Percentiles rank a stretch among this genome's conserved stretches.
Conservation (phyloP, 768 basidiomycete genomes). For the Candolleomyces efflorescens region DNA sequence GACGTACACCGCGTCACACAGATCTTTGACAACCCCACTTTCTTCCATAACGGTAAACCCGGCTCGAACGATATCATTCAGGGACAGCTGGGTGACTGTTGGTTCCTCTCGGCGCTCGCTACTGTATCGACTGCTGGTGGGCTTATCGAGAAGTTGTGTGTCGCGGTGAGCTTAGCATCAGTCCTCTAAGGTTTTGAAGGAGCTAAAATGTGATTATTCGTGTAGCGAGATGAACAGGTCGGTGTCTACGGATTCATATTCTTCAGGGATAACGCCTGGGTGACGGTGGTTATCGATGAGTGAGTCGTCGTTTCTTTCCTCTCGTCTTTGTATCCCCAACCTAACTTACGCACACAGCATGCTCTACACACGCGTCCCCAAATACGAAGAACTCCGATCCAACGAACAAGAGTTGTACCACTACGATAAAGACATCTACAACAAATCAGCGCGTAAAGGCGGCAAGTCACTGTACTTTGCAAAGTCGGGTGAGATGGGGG, state of each 20-base stretch:
- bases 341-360: slow-evolving; percentile 15
- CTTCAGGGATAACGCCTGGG: slow-evolving; percentile 48
- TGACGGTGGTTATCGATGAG: slow-evolving; percentile 55
- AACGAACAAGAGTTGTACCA: slow-evolving; percentile 45
- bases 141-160: slow-evolving; percentile 43
- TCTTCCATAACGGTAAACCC: slow-evolving; percentile 40
- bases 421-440: slow-evolving; percentile 44
- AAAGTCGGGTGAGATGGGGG: slow-evolving; percentile 40
- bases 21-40: slow-evolving; percentile 50
- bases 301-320: slow-evolving; percentile 19
- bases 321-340: neutral
- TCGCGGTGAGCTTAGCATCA: slow-evolving; percentile 23
- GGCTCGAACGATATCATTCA: slow-evolving; percentile 47
- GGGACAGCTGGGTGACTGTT: slow-evolving; percentile 51
- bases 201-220: neutral
- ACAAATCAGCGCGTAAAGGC: slow-evolving; percentile 41
- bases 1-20: slow-evolving; percentile 37
- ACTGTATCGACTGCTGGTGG: slow-evolving; percentile 44
- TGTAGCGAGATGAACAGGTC: slow-evolving; percentile 44
- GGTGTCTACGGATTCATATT: slow-evolving; percentile 60
- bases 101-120: slow-evolving; percentile 51
- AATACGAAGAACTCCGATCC: slow-evolving; percentile 42
- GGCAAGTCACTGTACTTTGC: slow-evolving; percentile 49
- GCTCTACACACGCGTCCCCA: slow-evolving; percentile 44
- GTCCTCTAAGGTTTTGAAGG: neutral